These are phyloP conservation scores for Hippophae rhamnoides DNA, from an alignment of 306 rosid species.

Conservation along the genomic window DNA sequence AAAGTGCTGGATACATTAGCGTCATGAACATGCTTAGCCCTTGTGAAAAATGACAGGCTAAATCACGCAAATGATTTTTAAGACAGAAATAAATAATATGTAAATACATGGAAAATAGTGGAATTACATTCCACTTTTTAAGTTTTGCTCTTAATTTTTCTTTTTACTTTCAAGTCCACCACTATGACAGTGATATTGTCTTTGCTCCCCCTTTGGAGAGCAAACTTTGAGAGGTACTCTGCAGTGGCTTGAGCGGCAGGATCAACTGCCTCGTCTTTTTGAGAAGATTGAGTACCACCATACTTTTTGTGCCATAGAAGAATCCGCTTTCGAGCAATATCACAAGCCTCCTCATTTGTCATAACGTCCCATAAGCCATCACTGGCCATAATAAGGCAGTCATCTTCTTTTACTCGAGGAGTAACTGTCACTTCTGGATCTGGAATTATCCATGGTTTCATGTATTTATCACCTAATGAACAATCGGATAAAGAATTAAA, in stretches of 20 bases:
- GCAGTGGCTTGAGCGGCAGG: constrained; percentile 82
- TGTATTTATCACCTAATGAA: constrained; percentile 60
- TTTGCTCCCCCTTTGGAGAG: constrained; percentile 67
- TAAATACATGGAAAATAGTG: no score
- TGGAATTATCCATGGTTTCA: constrained; percentile 75
- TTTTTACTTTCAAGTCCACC: constrained; percentile 62
- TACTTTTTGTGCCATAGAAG: constrained; percentile 71
- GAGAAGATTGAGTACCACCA: constrained; percentile 22
- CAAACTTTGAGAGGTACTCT: constrained; percentile 58
- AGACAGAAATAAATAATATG: no score
- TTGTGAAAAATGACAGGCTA: no score
- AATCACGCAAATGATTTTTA: neutral
- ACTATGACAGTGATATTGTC: constrained; percentile 75
- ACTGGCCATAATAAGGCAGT: constrained; percentile 67
- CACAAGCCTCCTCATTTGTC: constrained; percentile 77
- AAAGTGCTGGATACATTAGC: no score
- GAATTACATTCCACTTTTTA: neutral
- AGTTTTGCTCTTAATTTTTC: constrained; percentile 54
- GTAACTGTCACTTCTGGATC: constrained; percentile 57
- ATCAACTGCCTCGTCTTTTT: constrained; percentile 35
- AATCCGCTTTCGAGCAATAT: constrained; percentile 57
- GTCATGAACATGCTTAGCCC: no score
- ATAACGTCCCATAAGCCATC: constrained; percentile 86
- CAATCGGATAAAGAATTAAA: neutral
- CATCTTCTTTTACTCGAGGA: constrained; percentile 48